A percentile compares a stretch with the other conserved stretches of the same genome.
Evolutionary conservation across 2,329 filamentous ascomycete species (phyloP).

Genomic region (Colletotrichum ledebouriae): DNA sequence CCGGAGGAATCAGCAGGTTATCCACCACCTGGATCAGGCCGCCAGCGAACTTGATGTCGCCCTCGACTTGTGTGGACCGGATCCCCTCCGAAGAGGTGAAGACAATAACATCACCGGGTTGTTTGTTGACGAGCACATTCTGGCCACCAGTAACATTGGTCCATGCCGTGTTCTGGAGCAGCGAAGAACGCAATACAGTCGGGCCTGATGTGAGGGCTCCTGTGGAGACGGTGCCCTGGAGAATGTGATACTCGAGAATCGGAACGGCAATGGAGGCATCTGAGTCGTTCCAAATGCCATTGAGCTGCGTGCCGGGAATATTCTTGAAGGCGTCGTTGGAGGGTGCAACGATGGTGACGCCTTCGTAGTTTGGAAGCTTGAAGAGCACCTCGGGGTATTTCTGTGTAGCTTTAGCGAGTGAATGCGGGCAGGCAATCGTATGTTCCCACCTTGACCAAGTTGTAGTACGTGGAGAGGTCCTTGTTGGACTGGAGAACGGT

Average conservation of each 20-base stretch:
- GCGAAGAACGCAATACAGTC: constrained; percentile 57
- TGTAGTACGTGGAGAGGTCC: constrained; percentile 60
- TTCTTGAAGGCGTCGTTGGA: constrained; percentile 69
- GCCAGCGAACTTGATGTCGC: constrained; percentile 62
- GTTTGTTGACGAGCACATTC: constrained; percentile 60
- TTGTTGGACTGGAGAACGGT: constrained; percentile 54
- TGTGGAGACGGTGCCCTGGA: constrained; percentile 63
- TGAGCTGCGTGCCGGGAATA: constrained; percentile 65
- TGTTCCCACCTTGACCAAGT: constrained; percentile 56
- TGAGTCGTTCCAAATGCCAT: constrained; percentile 60
- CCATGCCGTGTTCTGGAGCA: constrained; percentile 57
- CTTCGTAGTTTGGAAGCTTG: constrained; percentile 57
- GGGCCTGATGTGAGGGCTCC: constrained; percentile 53
- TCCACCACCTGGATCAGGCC: constrained; percentile 67
- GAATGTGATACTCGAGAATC: constrained; percentile 73
- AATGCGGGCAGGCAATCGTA: not conserved
- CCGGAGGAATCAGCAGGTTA: constrained; percentile 63
- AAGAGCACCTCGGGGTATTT: constrained; percentile 61
- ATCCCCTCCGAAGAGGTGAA: constrained; percentile 57
- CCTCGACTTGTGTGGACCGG: constrained; percentile 56
- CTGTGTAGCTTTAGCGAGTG: constrained; percentile 47
- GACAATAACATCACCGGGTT: constrained; percentile 56
- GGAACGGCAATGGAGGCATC: constrained; percentile 59
- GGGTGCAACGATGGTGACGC: constrained; percentile 69
- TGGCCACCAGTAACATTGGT: constrained; percentile 65